Evolutionary conservation across 495 filamentous ascomycete genomes (phyloP).

Genomic region (Neurospora tetraspora): DNA sequence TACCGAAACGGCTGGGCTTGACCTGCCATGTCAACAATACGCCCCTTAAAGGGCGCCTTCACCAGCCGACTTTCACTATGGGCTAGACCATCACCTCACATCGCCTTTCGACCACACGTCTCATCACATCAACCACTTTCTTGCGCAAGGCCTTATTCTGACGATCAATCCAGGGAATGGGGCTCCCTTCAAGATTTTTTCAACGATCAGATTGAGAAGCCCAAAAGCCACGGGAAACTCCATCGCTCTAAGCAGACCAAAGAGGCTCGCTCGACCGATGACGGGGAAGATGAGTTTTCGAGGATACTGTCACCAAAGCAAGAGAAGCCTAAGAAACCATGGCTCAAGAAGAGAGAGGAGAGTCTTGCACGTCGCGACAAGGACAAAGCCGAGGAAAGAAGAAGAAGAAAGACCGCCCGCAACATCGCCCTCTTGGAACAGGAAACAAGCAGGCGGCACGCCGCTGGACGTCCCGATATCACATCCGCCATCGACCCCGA

Average conservation of each 20-base stretch:
- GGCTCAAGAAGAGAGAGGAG: neutral
- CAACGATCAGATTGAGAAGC: neutral
- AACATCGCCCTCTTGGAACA: neutral
- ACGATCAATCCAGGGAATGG: neutral
- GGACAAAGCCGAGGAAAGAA: neutral
- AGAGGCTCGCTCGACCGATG: neutral
- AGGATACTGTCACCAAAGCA: neutral
- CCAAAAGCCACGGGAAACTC: neutral
- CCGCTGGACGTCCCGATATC: neutral
- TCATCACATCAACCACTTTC: neutral
- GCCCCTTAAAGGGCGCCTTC: neutral
- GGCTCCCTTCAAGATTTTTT: neutral
- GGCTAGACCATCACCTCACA: neutral
- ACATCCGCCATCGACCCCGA: neutral
- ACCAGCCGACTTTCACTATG: neutral
- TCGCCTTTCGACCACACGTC: neutral
- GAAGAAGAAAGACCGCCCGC: neutral
- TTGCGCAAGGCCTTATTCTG: neutral
- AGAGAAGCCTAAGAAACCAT: neutral
- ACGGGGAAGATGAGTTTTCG: neutral
- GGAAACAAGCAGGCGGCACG: neutral
- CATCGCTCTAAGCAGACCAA: neutral
- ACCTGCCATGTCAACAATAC: neutral
- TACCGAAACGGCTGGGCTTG: neutral
- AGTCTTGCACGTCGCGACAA: neutral